phyloP scores from a whole-genome alignment of 345 rosid species.

The Lepidium africanum region DNA sequence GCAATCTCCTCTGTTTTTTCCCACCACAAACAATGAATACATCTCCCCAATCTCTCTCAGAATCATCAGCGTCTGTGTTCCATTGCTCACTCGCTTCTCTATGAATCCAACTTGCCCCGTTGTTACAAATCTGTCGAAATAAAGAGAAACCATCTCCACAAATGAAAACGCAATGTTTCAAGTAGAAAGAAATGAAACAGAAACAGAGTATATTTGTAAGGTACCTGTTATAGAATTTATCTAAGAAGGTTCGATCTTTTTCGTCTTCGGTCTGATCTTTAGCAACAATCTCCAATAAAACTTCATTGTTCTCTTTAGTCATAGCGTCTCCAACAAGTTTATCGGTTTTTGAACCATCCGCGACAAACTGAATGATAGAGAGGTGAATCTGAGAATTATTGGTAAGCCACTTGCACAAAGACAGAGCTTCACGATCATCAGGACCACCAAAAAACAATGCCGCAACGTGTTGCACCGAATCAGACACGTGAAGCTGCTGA shows the following conservation, averaged over 20 bases:
- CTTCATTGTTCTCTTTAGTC: slow-evolving; percentile 22
- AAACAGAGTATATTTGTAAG: not conserved
- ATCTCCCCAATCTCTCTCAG: slow-evolving; percentile 43
- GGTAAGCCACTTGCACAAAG: slow-evolving; percentile 53
- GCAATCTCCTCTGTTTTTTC: slow-evolving; percentile 44
- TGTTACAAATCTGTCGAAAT: slow-evolving; percentile 39
- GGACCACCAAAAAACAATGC: slow-evolving; percentile 78
- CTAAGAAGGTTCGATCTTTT: slow-evolving; percentile 43
- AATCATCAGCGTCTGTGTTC: slow-evolving; percentile 37
- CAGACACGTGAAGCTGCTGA: slow-evolving; percentile 48
- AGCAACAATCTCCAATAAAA: slow-evolving; percentile 38
- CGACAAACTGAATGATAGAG: slow-evolving; percentile 54
- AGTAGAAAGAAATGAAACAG: not conserved
- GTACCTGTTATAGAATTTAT: slow-evolving; percentile 57
- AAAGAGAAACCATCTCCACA: not conserved
- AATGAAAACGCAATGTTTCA: not conserved
- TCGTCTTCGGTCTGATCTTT: slow-evolving; percentile 30
- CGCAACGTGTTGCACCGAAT: slow-evolving; percentile 49
- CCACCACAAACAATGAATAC: slow-evolving; percentile 60
- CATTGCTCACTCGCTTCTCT: slow-evolving; percentile 43
- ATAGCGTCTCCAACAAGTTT: slow-evolving; percentile 13
- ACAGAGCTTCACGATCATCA: slow-evolving; percentile 86
- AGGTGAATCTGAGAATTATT: slow-evolving; percentile 38
- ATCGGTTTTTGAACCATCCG: not conserved
- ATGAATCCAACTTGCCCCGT: slow-evolving; percentile 50